Evolutionary conservation across 768 basidiomycete genomes (phyloP), one percentile per base, ranked within the genome.

Genomic region (Paxillus ammoniavirescens): DNA sequence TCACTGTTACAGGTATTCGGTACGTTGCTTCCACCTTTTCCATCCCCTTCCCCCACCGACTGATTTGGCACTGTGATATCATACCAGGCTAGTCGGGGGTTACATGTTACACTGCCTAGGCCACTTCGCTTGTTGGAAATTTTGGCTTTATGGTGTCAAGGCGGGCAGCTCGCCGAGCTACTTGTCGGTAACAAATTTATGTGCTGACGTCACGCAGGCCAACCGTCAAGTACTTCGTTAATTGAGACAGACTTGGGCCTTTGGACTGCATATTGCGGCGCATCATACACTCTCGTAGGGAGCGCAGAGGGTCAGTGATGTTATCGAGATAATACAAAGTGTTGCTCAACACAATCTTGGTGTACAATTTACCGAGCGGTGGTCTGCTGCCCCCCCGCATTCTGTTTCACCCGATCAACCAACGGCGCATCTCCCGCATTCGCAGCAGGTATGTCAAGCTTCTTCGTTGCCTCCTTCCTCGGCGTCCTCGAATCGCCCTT

Each of bases 1-100:
- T 89, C 91, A 28, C 83, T 86, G n/a, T 68, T 95, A 13, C 96
- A 99, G 68, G 77, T 96, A 31, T 77, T 95, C 65, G 94, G 91
- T 75, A 64, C 53, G 78, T 70, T 40, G 50, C 41, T 26, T 38
- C 31, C 6, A 8, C 35, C 7, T 1, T 30, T 33, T 51, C 38
- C n/a, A 18, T 23, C 30, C 10, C 38, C 26, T 21, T 5, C 7
- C 8, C 17, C 14, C 41, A 26, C 14, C 18, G 13, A 54, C 51
- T 53, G n/a, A 51, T 21, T 21, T 8, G 31, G 31, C 31, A 31
- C 31, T 5, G 31, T 31, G 38, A 45, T 30, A 33, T 8, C 62
- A 87, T 31, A 30, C 8, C 62, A 87, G 91, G 95, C 13, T 98
- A 97, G 72, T 87, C 86, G 26, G 26, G 5, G 26, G 26, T 26